Evolutionary conservation across 768 basidiomycete genomes (phyloP).

Genomic region (Pisolithus tinctorius): DNA sequence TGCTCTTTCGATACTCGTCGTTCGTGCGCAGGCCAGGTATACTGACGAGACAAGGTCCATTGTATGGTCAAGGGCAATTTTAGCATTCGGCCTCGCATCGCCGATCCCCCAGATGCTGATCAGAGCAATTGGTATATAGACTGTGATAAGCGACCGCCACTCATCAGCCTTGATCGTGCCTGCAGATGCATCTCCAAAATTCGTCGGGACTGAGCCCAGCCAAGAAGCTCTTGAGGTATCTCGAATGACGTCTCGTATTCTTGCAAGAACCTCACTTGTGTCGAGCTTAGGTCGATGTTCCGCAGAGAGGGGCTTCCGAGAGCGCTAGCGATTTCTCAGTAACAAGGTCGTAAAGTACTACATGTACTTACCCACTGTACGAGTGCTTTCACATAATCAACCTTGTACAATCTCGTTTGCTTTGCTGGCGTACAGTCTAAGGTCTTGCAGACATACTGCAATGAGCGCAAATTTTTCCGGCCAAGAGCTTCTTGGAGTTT

Average conservation of each 20-base stretch:
- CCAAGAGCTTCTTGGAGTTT: too few relatives aligned
- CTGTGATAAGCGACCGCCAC: slow-evolving; percentile 7
- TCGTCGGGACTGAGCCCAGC: slow-evolving; percentile 8
- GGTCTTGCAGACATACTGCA: neutral
- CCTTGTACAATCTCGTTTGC: neutral
- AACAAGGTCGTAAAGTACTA: neutral
- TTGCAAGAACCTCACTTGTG: neutral
- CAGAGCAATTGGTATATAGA: slow-evolving; percentile 15
- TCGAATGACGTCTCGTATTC: slow-evolving; percentile 3
- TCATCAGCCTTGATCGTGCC: slow-evolving; percentile 17
- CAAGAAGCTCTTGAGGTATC: slow-evolving; percentile 9
- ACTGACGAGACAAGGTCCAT: slow-evolving; percentile 24
- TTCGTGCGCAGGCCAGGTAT: slow-evolving; percentile 10
- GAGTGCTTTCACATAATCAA: neutral
- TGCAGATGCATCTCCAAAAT: slow-evolving; percentile 11
- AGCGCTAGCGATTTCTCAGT: neutral
- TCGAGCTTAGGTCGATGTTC: neutral
- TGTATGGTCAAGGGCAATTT: slow-evolving; percentile 17
- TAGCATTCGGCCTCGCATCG: neutral
- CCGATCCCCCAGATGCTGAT: slow-evolving; percentile 14
- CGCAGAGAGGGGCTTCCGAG: neutral
- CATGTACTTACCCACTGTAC: neutral
- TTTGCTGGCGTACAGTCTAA: neutral
- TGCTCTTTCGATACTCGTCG: slow-evolving; percentile 4
- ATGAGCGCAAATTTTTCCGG: neutral